Percentiles rank a stretch among this genome's conserved stretches.
phyloP scores from a whole-genome alignment of 495 filamentous ascomycete genomes.

The Rhypophila decipiens region DNA sequence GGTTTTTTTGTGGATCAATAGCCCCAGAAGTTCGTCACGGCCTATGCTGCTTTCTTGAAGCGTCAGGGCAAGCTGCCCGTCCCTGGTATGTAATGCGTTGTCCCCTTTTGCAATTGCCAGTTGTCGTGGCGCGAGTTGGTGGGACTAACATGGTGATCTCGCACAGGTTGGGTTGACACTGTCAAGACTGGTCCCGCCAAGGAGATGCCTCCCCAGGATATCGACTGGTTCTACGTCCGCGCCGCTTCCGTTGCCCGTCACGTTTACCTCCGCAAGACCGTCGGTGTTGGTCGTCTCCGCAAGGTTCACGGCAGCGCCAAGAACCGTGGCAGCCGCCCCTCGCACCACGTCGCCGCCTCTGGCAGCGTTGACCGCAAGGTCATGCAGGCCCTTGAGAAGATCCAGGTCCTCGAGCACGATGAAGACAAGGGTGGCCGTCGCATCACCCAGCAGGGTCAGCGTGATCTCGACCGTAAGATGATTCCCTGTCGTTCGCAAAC shows the following conservation, averaged over 20 bases:
- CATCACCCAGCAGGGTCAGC: constrained; percentile 94
- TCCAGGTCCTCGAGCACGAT: constrained; percentile 91
- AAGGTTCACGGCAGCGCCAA: constrained; percentile 84
- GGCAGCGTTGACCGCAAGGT: constrained; percentile 95
- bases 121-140: too few relatives aligned
- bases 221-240: constrained; percentile 99
- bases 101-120: background rate
- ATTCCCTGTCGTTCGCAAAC: background rate
- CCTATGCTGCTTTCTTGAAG: constrained; percentile 97
- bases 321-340: constrained; percentile 90
- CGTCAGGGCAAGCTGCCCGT: constrained; percentile 97
- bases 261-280: constrained; percentile 98
- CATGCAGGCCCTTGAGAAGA: constrained; percentile 96
- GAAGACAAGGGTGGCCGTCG: constrained; percentile 96
- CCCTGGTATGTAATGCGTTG: constrained; percentile 56
- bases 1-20: constrained; percentile 35
- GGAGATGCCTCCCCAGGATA: constrained; percentile 93
- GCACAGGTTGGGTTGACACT: constrained; percentile 89
- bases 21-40: constrained; percentile 91
- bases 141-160: constrained; percentile 3
- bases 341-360: constrained; percentile 90
- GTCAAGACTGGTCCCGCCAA: constrained; percentile 95
- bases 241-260: constrained; percentile 93
- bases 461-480: constrained; percentile 85
- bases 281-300: constrained; percentile 84